Percentiles rank a stretch among this genome's conserved stretches.
Conservation (phyloP, 129 eudicot species). For the Chrysanthemum makinoi region DNA sequence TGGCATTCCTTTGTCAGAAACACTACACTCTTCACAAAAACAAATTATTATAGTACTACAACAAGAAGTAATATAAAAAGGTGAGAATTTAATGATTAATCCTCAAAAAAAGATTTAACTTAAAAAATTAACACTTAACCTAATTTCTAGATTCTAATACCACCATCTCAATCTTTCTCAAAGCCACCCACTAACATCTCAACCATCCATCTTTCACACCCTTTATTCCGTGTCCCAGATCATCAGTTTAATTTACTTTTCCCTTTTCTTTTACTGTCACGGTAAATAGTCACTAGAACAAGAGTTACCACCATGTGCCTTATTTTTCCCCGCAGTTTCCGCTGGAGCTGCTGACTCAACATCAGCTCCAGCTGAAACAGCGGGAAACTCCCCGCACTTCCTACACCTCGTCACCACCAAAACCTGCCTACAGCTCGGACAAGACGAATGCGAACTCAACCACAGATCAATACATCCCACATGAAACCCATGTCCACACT, state of each 20-base stretch:
- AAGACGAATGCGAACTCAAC: conserved; percentile 80
- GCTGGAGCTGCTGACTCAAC: background rate
- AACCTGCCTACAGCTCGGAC: conserved; percentile 81
- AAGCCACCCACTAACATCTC: background rate
- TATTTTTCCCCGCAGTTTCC: conserved; percentile 22
- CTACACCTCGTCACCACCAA: conserved; percentile 49
- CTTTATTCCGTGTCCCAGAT: conserved; percentile 7
- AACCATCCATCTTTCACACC: conserved; percentile 26
- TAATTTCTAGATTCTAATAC: conserved; percentile 26
- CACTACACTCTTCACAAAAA: too few species aligned
- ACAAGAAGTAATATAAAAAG: too few species aligned
- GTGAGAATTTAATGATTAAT: too few species aligned
- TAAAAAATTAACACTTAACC: background rate
- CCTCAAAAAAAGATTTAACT: too few species aligned
- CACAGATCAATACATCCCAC: conserved; percentile 70
- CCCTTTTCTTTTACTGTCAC: background rate
- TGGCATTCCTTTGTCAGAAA: background rate
- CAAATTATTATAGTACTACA: background rate
- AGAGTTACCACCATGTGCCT: conserved; percentile 23
- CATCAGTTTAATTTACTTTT: background rate
- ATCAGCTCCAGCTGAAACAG: conserved; percentile 18
- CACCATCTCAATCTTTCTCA: background rate
- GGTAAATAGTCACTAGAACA: conserved; percentile 40
- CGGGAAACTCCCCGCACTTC: conserved; percentile 63
- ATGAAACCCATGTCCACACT: conserved; percentile 83